Percentiles rank a stretch among this genome's conserved stretches.
Evolutionary conservation across 2,329 filamentous ascomycete genomes (phyloP).

Genomic region (Calonectria naviculata): DNA sequence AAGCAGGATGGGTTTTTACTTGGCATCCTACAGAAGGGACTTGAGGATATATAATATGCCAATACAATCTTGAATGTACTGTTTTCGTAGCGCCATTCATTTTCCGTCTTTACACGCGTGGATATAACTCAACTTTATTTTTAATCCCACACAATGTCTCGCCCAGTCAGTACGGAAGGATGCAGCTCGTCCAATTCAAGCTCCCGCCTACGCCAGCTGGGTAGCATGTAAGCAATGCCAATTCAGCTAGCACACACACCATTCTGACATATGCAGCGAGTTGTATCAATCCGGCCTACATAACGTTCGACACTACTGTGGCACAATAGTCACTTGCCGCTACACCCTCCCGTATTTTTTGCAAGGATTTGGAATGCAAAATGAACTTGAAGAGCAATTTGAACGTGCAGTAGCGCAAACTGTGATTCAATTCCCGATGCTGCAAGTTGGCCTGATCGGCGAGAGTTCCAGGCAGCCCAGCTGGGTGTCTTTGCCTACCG

Average conservation of each 20-base stretch:
- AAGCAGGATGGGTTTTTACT: neutral
- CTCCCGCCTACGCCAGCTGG: neutral
- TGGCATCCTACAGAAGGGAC: neutral
- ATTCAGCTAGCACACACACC: neutral
- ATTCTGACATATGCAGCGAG: neutral
- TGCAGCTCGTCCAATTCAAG: neutral
- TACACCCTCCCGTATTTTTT: neutral
- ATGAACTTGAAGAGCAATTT: neutral
- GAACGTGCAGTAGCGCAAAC: constrained; percentile 29
- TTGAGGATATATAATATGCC: too few relatives aligned
- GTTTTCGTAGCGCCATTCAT: too few relatives aligned
- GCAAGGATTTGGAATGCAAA: neutral
- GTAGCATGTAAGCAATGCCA: neutral
- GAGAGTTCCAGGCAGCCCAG: constrained; percentile 30
- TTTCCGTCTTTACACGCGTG: neutral
- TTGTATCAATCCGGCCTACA: neutral
- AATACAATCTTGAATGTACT: too few relatives aligned
- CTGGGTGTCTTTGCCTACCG: constrained; percentile 28
- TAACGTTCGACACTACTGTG: neutral
- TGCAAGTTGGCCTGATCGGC: constrained; percentile 33
- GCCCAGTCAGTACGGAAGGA: neutral
- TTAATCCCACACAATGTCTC: neutral
- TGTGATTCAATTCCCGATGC: constrained; percentile 28
- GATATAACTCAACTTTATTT: neutral
- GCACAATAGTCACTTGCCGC: neutral